Base-by-base conservation (phyloP, 2,329 filamentous ascomycete genomes). In the Exserohilum turcica region DNA sequence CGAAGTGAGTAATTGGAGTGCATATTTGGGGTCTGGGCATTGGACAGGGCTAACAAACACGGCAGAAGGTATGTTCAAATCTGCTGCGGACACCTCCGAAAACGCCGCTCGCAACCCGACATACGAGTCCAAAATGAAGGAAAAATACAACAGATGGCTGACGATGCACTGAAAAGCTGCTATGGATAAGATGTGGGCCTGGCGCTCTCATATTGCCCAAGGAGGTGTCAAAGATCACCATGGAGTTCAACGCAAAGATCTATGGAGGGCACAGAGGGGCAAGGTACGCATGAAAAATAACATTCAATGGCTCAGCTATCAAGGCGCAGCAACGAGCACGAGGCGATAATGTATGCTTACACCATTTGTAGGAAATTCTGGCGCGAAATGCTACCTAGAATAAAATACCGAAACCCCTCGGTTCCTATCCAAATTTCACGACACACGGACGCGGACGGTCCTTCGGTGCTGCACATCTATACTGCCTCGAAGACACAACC, bases 331-430 rank as follows among this genome's bases (percentile, higher is more conserved):
- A 2, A 13, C 12, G 9, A n/a, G 31, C 9, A 28, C 5, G n/a
- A 21, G 27, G 16, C 21, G 19, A 28, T 5, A 16, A 39, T 1
- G 2, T 29, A 35, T n/a, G 44, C 47, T 54, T 18, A 52, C 40
- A 40, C 42, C 15, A 37, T 3, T 8, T 27, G 36, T 61, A 96
- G 92, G 69, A 91, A 91, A 79, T 97, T 99, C 83, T 96, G 91
- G 90, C 86, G 84, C 60, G 80, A 87, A 56, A 88, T 86, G 72
- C 86, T 97, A 42, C 90, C 91, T 18, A 86, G 91, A 52, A 81
- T 99, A 63, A 97, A 99, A 82, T 99, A 87, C 79, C 89, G 96
- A 82, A 99, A 99, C 74, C 94, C 94, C 0, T 78, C 86, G 10
- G 76, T 97, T 39, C 85, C 88, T 37, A 95, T 97, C 83, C 86